Evolutionary conservation across 2,329 filamentous ascomycete species (phyloP).

Genomic region (Pestalotiopsis sp.): DNA sequence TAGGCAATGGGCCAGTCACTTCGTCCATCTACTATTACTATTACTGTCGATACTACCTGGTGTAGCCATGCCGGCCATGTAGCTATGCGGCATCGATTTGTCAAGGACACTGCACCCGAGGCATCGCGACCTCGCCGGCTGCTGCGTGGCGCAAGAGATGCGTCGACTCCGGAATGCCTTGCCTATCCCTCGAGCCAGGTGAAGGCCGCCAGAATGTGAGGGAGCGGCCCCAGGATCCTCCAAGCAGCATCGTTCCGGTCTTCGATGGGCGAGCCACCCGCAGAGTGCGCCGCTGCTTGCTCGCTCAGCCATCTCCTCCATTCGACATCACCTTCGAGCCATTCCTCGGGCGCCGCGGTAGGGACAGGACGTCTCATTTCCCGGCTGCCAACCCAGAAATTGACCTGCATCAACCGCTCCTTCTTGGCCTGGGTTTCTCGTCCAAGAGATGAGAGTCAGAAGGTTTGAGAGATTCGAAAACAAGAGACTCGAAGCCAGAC

Average conservation of each 20-base stretch:
- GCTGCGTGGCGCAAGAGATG: too few relatives aligned
- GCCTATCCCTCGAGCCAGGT: conserved; percentile 2
- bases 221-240: conserved; percentile 26
- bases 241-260: conserved; percentile 15
- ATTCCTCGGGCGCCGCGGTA: background rate
- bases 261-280: background rate
- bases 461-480: background rate
- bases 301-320: conserved; percentile 9
- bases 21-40: too few relatives aligned
- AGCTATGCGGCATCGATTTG: too few relatives aligned
- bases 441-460: background rate
- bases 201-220: conserved; percentile 25
- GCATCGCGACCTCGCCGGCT: too few relatives aligned
- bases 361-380: conserved; percentile 1
- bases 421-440: background rate
- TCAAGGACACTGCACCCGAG: too few relatives aligned
- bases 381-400: conserved; percentile 1
- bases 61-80: too few relatives aligned
- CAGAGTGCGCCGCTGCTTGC: background rate
- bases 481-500: background rate
- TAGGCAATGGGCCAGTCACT: too few relatives aligned
- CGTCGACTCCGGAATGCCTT: background rate
- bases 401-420: background rate
- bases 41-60: too few relatives aligned
- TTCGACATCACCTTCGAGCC: conserved; percentile 2